A percentile compares a stretch with the other conserved stretches of the same genome.
Evolutionary conservation across 306 rosid species (phyloP).

Genomic region (Astragalus glycyphyllos): DNA sequence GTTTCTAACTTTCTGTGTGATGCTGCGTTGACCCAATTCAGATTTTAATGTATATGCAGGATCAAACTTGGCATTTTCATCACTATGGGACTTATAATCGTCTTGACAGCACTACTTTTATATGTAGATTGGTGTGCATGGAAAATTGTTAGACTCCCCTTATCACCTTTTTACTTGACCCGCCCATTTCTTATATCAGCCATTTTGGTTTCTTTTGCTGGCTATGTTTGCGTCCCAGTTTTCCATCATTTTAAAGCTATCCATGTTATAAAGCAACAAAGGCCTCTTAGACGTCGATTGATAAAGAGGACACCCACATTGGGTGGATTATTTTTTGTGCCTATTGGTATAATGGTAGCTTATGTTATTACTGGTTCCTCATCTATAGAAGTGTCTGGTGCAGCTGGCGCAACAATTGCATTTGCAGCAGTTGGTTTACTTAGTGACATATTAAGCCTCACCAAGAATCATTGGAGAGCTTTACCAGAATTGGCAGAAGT

Average conservation of each 20-base stretch:
- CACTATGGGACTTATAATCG: constrained; percentile 62
- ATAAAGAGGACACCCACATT: constrained; percentile 75
- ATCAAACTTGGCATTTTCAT: constrained; percentile 63
- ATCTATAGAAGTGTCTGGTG: constrained; percentile 76
- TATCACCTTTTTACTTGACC: constrained; percentile 77
- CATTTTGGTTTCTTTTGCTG: constrained; percentile 70
- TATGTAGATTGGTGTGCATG: constrained; percentile 94
- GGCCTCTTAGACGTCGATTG: constrained; percentile 55
- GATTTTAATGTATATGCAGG: constrained; percentile 62
- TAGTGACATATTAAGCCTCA: constrained; percentile 67
- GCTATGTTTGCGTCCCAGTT: constrained; percentile 85
- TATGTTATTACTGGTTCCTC: constrained; percentile 61
- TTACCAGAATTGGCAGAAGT: constrained; percentile 63
- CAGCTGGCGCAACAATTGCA: constrained; percentile 72
- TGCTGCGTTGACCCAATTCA: constrained; percentile 42
- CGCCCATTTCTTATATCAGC: constrained; percentile 84
- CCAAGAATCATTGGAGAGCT: constrained; percentile 64
- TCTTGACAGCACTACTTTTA: constrained; percentile 64
- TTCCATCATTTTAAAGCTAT: constrained; percentile 62
- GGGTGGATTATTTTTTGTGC: constrained; percentile 93
- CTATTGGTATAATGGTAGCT: constrained; percentile 79
- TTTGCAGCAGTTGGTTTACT: constrained; percentile 88
- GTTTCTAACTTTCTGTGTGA: constrained; percentile 12
- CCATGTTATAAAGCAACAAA: constrained; percentile 66
- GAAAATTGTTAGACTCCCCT: constrained; percentile 87